Evolutionary conservation across 257 asterid species (phyloP).

Genomic region (Solanum sejunctum): DNA sequence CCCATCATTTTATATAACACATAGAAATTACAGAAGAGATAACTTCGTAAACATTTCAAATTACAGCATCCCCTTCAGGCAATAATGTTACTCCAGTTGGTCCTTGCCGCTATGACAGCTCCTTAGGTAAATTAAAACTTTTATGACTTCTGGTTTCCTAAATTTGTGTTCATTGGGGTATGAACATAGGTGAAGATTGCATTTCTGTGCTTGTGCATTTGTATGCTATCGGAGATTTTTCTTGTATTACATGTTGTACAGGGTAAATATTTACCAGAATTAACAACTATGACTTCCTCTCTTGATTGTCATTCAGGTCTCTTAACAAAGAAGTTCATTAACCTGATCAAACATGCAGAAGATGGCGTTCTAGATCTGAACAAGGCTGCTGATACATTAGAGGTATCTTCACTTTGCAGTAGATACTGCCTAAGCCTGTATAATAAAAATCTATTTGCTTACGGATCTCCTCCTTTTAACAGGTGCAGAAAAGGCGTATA

Average conservation of each 20-base stretch:
- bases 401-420: conserved; percentile 29
- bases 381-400: conserved; percentile 86
- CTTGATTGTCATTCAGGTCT: conserved; percentile 41
- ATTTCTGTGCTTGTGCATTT: background rate
- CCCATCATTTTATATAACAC: background rate
- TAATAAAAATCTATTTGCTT: conserved; percentile 11
- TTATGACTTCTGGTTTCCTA: background rate
- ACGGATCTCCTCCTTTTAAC: conserved; percentile 10
- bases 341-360: conserved; percentile 82
- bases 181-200: background rate
- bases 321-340: conserved; percentile 79
- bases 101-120: conserved; percentile 91
- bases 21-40: background rate
- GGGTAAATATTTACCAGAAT: background rate
- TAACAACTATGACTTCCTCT: background rate
- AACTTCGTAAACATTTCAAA: background rate
- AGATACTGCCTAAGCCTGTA: conserved; percentile 4
- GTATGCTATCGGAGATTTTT: background rate
- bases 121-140: conserved; percentile 50
- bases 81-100: conserved; percentile 71
- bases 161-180: background rate
- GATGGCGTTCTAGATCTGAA: conserved; percentile 93
- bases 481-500: conserved; percentile 97
- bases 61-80: conserved; percentile 75
- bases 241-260: background rate